Base-by-base conservation (phyloP, 495 filamentous ascomycete genomes). In the Bombardia bombarda region DNA sequence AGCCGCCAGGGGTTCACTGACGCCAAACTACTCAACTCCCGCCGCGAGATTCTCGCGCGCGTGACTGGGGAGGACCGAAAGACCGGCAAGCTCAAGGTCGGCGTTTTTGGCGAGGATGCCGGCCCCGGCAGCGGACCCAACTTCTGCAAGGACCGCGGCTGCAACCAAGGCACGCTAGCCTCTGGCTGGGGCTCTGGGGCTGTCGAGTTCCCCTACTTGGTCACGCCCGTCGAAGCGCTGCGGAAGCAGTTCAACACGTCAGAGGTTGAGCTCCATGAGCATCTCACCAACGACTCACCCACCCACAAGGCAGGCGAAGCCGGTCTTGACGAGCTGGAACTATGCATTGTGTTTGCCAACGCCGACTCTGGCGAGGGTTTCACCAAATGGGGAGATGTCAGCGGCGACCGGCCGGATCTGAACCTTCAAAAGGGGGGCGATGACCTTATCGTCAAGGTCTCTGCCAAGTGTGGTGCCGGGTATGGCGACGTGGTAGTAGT, bases 161-260 rank as follows among this genome's bases (percentile, higher is more conserved):
- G 57, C 58, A 94, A 93, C 47, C 75, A 83, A 46, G 90, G 89
- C 7, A 95, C 90, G 1, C 62, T 97, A 16, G 87, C 73, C 0
- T 81, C 79, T 1, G 90, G 90, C 19, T 97, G 90, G 90, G 90
- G 90, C 22, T 89, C 84, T 36, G 90, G 90, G 3, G 78, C 87
- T 2, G 90, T 87, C 20, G 83, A 95, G 33, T 93, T 89, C 44
- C 84, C 90, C 0, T 90, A 90, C 54, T 70, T 95, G 0, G 62
- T 89, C 16, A 70, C 78, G 3, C 89, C 89, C 1, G 60, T 77
- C 25, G 73, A 84, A 21, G 83, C 84, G 10, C 63, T 95, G 6
- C 63, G 73, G 35, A 52, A 61, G 8, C 70, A 77, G 2, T 87
- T 87, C 64, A 67, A 78, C 44, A 55, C 63, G 10, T 68, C 78